phyloP scores from a whole-genome alignment of 2,329 filamentous ascomycete species.

The Xylaria sp. region DNA sequence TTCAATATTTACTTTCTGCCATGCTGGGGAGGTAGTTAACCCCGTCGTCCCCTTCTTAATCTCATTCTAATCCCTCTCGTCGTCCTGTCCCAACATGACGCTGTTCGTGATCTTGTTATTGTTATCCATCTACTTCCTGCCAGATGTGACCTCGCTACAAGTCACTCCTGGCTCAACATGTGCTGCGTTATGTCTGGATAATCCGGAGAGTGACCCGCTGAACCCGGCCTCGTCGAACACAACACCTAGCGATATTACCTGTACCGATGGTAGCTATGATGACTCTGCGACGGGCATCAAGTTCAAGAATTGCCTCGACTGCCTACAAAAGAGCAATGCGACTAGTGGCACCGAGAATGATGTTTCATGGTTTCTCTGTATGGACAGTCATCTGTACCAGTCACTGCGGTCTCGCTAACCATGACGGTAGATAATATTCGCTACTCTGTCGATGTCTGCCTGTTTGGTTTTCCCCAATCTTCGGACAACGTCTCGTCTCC shows the following conservation, averaged over 20 bases:
- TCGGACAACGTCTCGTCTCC: conserved; percentile 53
- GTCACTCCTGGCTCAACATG: conserved; percentile 64
- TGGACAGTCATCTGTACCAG: conserved; percentile 36
- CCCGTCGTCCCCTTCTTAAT: conserved; percentile 9
- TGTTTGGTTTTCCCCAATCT: conserved; percentile 52
- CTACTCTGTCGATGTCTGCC: conserved; percentile 59
- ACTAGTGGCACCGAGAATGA: conserved; percentile 55
- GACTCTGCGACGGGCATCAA: conserved; percentile 54
- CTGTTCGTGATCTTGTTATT: conserved; percentile 28
- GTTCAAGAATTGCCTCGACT: conserved; percentile 59
- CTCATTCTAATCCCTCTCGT: conserved; percentile 3
- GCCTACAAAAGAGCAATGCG: conserved; percentile 58
- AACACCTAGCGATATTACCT: conserved; percentile 58
- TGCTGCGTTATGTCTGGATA: conserved; percentile 58
- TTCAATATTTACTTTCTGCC: conserved; percentile 23
- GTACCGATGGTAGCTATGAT: conserved; percentile 55
- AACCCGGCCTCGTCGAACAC: conserved; percentile 55
- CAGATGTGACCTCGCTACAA: conserved; percentile 39
- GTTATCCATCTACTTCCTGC: conserved; percentile 25
- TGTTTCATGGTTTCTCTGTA: conserved; percentile 60
- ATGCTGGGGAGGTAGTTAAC: conserved; percentile 33
- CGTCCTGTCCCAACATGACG: conserved; percentile 30
- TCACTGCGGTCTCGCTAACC: conserved; percentile 36
- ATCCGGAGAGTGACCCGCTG: conserved; percentile 47
- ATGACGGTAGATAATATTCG: conserved; percentile 59